These are phyloP conservation scores for Aphanomyces stellatus DNA, from an alignment of 352 stramenopile species.

Conservation along the genomic window DNA sequence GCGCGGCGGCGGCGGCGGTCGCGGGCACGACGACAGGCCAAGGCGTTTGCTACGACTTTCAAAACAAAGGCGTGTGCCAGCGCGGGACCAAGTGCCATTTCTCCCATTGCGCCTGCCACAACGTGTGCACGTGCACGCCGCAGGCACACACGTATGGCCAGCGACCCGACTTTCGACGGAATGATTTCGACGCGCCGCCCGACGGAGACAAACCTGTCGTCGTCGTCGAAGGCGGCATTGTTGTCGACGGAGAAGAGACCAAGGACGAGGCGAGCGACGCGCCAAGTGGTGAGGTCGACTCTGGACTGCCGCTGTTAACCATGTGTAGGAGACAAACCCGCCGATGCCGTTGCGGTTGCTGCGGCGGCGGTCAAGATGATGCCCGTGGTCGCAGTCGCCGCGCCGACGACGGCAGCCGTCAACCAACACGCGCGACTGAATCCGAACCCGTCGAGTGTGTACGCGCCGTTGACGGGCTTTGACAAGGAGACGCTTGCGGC, in stretches of 20 bases:
- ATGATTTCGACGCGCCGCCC: constrained; percentile 71
- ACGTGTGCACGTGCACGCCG: constrained; percentile 70
- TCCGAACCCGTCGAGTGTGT: constrained; percentile 28
- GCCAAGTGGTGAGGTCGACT: neutral
- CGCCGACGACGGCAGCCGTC: too few relatives aligned
- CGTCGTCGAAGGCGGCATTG: neutral
- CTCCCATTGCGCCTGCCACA: constrained; percentile 82
- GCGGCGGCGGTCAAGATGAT: too few relatives aligned
- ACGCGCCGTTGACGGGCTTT: constrained; percentile 64
- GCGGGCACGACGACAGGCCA: constrained; percentile 31
- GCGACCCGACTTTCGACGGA: constrained; percentile 67
- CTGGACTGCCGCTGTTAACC: too few relatives aligned
- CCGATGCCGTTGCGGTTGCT: too few relatives aligned
- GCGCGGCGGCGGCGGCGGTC: neutral
- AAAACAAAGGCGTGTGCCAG: constrained; percentile 83
- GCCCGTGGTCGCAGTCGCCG: neutral
- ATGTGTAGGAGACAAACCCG: too few relatives aligned
- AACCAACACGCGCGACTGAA: neutral
- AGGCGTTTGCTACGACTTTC: constrained; percentile 83
- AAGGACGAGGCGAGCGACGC: neutral
- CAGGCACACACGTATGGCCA: constrained; percentile 81
- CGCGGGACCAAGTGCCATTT: constrained; percentile 80
- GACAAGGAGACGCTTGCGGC: constrained; percentile 72
- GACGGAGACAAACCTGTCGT: too few relatives aligned
- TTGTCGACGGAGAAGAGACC: neutral